Conservation (phyloP, 1,284 basidiomycete genomes). For the Trichosporon faecale region DNA sequence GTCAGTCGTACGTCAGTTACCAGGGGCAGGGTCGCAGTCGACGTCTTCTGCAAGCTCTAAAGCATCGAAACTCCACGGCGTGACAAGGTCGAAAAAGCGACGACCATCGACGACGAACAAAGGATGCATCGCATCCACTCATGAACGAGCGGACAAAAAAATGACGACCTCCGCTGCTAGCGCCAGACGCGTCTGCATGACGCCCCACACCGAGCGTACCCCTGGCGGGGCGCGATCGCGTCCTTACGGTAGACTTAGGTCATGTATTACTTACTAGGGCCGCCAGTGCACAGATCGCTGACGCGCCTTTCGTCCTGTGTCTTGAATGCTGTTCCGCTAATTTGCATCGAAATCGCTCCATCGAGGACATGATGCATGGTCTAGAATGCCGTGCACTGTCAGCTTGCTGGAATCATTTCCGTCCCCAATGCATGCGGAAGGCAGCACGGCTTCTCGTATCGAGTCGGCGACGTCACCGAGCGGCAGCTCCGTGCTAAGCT, state of each 20-base stretch:
- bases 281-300: neutral
- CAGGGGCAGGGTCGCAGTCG: neutral
- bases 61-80: neutral
- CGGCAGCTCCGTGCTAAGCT: neutral
- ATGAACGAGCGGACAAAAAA: neutral
- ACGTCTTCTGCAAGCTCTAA: neutral
- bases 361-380: neutral
- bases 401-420: too few relatives aligned
- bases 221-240: neutral
- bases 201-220: neutral
- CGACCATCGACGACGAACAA: neutral
- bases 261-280: neutral
- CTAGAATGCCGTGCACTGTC: too few relatives aligned
- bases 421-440: neutral
- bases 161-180: neutral
- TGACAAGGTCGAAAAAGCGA: neutral
- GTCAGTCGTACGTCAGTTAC: constrained; percentile 1
- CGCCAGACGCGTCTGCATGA: neutral
- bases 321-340: neutral
- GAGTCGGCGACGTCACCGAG: neutral
- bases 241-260: neutral
- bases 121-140: neutral
- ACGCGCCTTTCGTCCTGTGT: neutral
- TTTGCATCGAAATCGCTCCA: neutral
- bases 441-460: neutral